Conservation (phyloP, 2,329 filamentous ascomycete species). For the Clonostachys rhizophaga region DNA sequence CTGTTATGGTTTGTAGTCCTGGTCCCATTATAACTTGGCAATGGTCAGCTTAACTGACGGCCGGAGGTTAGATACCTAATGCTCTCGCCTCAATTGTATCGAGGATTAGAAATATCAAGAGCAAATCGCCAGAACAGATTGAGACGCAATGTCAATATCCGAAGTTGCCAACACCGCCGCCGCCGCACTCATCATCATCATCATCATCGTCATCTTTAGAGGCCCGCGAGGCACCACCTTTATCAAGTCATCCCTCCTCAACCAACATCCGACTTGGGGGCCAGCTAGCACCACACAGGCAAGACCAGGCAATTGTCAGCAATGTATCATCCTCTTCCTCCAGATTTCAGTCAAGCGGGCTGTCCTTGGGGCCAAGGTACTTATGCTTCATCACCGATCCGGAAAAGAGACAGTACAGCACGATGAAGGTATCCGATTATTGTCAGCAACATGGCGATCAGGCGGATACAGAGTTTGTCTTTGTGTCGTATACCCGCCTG, state of each 20-base stretch:
- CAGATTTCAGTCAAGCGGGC: neutral
- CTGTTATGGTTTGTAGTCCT: neutral
- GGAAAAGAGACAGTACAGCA: slow-evolving; percentile 6
- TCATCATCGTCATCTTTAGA: neutral
- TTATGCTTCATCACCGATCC: slow-evolving; percentile 14
- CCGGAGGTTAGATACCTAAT: too few relatives aligned
- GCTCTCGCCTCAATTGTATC: too few relatives aligned
- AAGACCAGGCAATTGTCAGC: neutral
- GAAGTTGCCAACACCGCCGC: too few relatives aligned
- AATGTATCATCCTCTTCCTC: neutral
- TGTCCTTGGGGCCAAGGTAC: slow-evolving; percentile 6
- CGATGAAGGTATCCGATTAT: slow-evolving; percentile 14
- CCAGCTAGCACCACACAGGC: neutral
- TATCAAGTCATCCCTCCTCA: too few relatives aligned
- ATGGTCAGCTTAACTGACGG: too few relatives aligned
- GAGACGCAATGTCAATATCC: too few relatives aligned
- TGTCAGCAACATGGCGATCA: slow-evolving; percentile 11
- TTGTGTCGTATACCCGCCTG: slow-evolving; percentile 31
- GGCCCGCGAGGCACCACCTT: neutral
- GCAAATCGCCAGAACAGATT: too few relatives aligned
- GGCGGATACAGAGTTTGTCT: slow-evolving; percentile 23
- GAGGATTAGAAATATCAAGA: too few relatives aligned
- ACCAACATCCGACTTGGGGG: neutral
- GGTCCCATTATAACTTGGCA: neutral
- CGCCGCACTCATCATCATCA: neutral